Evolutionary conservation across 2,329 filamentous ascomycete species (phyloP).

Genomic region (Golovinomyces cichoracearum): DNA sequence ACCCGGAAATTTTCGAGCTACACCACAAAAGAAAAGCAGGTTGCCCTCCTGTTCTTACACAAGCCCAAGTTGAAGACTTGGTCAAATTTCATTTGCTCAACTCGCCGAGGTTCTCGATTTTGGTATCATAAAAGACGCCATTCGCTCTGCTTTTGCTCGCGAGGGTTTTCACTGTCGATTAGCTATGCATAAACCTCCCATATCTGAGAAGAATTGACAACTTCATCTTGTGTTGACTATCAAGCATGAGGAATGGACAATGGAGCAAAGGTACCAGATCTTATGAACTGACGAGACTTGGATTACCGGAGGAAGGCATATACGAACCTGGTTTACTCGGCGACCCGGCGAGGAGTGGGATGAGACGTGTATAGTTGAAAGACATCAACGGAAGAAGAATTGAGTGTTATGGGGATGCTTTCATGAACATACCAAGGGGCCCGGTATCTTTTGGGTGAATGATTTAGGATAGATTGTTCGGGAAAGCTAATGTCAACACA

Average conservation of each 20-base stretch:
- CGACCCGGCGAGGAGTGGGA: constrained; percentile 2
- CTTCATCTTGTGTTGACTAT: constrained; percentile 1
- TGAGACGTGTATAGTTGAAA: background rate
- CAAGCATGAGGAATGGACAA: constrained; percentile 2
- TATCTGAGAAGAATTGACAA: background rate
- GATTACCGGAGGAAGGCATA: constrained; percentile 4
- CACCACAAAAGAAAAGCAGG: too few species aligned
- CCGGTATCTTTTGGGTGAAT: constrained; percentile 5
- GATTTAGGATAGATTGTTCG: constrained; percentile 9
- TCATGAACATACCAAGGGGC: constrained; percentile 3
- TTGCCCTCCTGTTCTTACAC: constrained; percentile 5
- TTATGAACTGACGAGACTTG: constrained; percentile 5
- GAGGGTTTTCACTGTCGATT: background rate
- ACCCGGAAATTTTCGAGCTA: too few species aligned
- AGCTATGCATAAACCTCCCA: background rate
- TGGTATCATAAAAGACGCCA: too few species aligned
- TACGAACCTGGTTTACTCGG: constrained; percentile 3
- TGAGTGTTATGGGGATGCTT: constrained; percentile 5
- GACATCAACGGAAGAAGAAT: constrained; percentile 3
- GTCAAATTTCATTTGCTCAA: constrained; percentile 2
- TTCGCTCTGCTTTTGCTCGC: background rate
- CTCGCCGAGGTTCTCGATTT: too few species aligned
- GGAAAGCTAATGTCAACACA: background rate
- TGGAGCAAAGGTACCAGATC: constrained; percentile 3
- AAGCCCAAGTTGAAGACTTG: constrained; percentile 5